A percentile compares a stretch with the other conserved stretches of the same genome.
phyloP scores from a whole-genome alignment of 331 rosid species.

The Phaseolus coccineus region DNA sequence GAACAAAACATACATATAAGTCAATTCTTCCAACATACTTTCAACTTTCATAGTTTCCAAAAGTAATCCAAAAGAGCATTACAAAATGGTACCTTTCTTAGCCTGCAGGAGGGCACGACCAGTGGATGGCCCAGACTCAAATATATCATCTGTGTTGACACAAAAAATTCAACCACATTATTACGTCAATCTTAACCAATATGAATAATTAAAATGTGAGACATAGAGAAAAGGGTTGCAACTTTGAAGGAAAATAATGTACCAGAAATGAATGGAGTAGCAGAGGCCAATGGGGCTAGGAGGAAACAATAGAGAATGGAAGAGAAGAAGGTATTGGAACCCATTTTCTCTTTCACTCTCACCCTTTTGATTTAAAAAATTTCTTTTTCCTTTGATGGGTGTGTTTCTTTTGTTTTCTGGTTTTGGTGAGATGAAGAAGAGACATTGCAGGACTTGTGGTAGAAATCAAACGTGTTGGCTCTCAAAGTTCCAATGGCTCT shows the following conservation, averaged over 20 bases:
- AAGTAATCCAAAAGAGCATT: not conserved
- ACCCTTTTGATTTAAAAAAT: slow-evolving; percentile 4
- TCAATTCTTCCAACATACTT: too few relatives aligned
- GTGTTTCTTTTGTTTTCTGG: slow-evolving; percentile 14
- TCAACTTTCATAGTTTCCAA: too few relatives aligned
- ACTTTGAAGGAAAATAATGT: not conserved
- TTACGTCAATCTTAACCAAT: too few relatives aligned
- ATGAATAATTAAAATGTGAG: not conserved
- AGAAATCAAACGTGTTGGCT: slow-evolving; percentile 38
- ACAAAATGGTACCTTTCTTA: slow-evolving; percentile 56
- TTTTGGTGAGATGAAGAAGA: slow-evolving; percentile 34
- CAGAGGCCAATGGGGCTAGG: slow-evolving; percentile 52
- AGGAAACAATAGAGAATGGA: slow-evolving; percentile 53
- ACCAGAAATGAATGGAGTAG: slow-evolving; percentile 70
- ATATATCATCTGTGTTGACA: slow-evolving; percentile 59
- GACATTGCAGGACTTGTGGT: slow-evolving; percentile 49
- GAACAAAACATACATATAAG: too few relatives aligned
- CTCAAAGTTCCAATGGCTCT: slow-evolving; percentile 49
- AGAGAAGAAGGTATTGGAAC: slow-evolving; percentile 54
- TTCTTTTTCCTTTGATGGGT: slow-evolving; percentile 23
- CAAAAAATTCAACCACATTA: not conserved
- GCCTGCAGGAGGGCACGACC: slow-evolving; percentile 87
- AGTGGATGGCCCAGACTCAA: slow-evolving; percentile 46
- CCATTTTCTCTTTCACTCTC: slow-evolving; percentile 57
- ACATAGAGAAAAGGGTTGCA: not conserved